Conservation (phyloP, 164 flowering plant genomes). For the Vitis riparia region DNA sequence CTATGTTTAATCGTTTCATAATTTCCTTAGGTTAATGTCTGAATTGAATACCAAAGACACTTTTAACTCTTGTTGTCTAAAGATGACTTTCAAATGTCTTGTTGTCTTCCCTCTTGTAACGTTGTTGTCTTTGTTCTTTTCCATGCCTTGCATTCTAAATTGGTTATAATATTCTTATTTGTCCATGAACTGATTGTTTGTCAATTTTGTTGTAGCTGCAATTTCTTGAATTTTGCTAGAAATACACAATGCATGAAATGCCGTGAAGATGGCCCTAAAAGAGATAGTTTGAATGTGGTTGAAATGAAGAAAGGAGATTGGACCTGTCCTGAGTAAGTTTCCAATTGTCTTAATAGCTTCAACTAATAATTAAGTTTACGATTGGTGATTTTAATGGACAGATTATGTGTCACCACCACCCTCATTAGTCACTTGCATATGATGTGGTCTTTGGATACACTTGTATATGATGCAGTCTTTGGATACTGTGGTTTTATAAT, state of each 20-base stretch:
- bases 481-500: too few species aligned
- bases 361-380: too few species aligned
- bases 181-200: background rate
- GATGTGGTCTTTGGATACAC: too few species aligned
- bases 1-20: background rate
- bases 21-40: background rate
- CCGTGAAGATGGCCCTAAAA: slow-evolving; percentile 35
- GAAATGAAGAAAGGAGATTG: slow-evolving; percentile 51
- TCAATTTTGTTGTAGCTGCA: slow-evolving; percentile 34
- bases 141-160: background rate
- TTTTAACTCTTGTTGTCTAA: background rate
- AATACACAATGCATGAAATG: slow-evolving; percentile 39
- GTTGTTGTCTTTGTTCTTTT: background rate
- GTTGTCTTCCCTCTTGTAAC: too few species aligned
- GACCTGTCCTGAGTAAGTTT: slow-evolving; percentile 45
- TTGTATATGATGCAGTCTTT: too few species aligned
- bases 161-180: background rate
- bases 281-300: slow-evolving; percentile 6
- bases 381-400: too few species aligned
- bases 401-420: too few species aligned
- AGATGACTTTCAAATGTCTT: too few species aligned
- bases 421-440: too few species aligned
- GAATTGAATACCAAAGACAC: background rate
- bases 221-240: slow-evolving; percentile 44
- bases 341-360: background rate